Base-by-base conservation (phyloP, 495 filamentous ascomycete genomes). In the Annulohypoxylon nitens region DNA sequence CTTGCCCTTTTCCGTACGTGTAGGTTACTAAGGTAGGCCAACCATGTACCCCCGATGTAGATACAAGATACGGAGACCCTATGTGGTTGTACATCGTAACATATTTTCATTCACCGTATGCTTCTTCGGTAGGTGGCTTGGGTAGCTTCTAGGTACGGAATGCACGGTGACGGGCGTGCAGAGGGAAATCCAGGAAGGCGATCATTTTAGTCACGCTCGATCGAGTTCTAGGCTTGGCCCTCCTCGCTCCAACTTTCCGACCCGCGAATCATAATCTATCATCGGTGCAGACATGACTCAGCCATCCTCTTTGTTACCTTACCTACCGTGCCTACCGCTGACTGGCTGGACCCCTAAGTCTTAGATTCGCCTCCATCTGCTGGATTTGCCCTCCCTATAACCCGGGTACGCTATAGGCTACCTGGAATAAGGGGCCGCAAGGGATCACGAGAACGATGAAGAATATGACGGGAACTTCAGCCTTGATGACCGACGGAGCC, bases 131-230 rank as follows among this genome's bases (percentile, higher is more conserved):
- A 64, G 26, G 63, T 51, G 30, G 30, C 30, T 30, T 30, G 30
- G 30, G 30, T 30, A 30, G 30, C 30, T 30, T 30, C 30, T 30
- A 67, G 64, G 72, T 25, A 64, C 59, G 60, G 18, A 41, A 67
- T 71, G 72, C 72, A 71, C 72, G 67, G 72, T 71, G 64, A 70
- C 67, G 63, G 69, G 37, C 41, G 58, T 64, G 67, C 63, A 70
- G 61, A 67, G 34, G 59, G 72, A 57, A 67, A 75, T 68, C 72
- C 63, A 71, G 64, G 72, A 64, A 71, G 67, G 30, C 62, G 67
- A 75, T 71, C 72, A 71, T 54, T 69, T 66, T 68, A 71, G 67
- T 71, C 51, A 71, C 58, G 34, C 67, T 71, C 72, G 66, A 59
- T 64, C 51, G 37, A 37, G 67, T 67, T 71, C 72, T 68, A 68